A percentile compares a stretch with the other conserved stretches of the same genome.
phyloP scores from a whole-genome alignment of 768 basidiomycete genomes.

The Mycena venus region DNA sequence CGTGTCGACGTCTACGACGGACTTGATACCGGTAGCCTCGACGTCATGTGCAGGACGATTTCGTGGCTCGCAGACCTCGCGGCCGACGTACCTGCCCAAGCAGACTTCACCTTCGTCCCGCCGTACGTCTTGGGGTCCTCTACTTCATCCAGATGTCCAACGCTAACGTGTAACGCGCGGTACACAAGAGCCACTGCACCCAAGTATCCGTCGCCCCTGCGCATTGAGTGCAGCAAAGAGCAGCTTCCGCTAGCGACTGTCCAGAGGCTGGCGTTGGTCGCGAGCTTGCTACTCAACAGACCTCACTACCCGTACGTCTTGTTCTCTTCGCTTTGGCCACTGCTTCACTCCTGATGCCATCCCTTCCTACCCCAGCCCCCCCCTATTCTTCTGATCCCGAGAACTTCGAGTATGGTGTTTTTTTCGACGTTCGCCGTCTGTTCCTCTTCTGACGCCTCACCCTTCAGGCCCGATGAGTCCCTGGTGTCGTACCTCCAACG shows the following conservation, averaged over 20 bases:
- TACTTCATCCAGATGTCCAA: too few relatives aligned
- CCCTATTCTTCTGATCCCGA: slow-evolving; percentile 1
- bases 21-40: not conserved
- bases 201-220: not conserved
- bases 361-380: not conserved
- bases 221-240: not conserved
- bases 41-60: not conserved
- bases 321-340: too few relatives aligned
- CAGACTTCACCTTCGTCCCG: not conserved
- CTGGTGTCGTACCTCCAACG: not conserved
- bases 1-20: too few relatives aligned
- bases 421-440: not conserved
- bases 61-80: not conserved
- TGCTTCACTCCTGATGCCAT: not conserved
- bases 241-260: not conserved
- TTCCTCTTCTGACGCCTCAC: not conserved
- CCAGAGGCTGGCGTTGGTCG: not conserved
- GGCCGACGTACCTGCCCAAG: not conserved
- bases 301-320: not conserved
- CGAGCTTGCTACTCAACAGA: not conserved
- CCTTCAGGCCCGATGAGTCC: not conserved
- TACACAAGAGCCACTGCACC: not conserved
- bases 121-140: not conserved
- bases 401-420: slow-evolving; percentile 9
- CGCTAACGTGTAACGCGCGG: not conserved